Base-by-base conservation (phyloP, 75 land plant genomes). In the Picea glauca region DNA sequence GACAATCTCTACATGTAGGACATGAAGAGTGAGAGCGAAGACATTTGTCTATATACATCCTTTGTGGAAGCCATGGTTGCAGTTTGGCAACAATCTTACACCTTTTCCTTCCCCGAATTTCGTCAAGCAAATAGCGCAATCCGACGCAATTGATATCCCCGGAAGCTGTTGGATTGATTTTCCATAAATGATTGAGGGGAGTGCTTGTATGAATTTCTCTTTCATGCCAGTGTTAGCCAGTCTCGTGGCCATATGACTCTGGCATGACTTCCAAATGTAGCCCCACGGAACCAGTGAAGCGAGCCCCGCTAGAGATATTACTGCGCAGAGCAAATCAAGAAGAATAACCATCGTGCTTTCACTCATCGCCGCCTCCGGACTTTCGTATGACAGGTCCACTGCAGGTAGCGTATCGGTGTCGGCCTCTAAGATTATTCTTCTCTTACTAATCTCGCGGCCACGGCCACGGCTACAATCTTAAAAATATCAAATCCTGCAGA, bases 51-150 rank as follows among this genome's bases (percentile, higher is more conserved):
- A 35, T 35, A 35, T 35, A 3, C 38, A 35, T 1, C 1, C 38
- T 3, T 1, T 35, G 38, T 35, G 38, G 38, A 35, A 35, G 38
- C 38, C 38, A 35, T 35, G 38, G 38, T 35, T 35, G 38, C 38
- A 91, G 35, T 70, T 79, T 11, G 91, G 92, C 72, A 89, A 32
- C 26, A 83, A 60, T 65, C 89, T 80, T 0, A 78, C 75, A 12
- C 9, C 58, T 12, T 91, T 88, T 5, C 81, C 82, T n/a, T 83
- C 77, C 63, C 30, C 83, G 4, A 85, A 90, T 1, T 80, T 81
- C 8, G 73, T 70, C 84, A 91, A 76, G 75, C 93, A 89, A 21
- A 91, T 82, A 20, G 84, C 79, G 73, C 93, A 91, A 62, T 78
- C 82, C 74, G 78, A 4, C 7, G 1, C 63, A 15, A 1, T 61